Base-by-base conservation (phyloP, 2,329 filamentous ascomycete genomes). In the Epichloe brachyelytri region DNA sequence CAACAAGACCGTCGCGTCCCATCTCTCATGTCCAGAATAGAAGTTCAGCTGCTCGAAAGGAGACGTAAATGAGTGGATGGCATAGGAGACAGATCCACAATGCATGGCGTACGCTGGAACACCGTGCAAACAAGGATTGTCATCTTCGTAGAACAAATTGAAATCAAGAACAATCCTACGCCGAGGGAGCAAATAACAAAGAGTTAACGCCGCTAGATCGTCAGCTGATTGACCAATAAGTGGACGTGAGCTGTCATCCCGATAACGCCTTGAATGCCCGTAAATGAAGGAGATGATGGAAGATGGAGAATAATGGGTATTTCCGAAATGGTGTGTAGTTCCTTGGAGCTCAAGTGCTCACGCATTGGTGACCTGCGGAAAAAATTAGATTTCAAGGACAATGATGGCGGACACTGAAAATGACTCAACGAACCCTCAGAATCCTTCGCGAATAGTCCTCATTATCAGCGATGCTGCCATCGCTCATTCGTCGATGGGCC, bases 371-470 rank as follows among this genome's bases (percentile, higher is more conserved):
- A 80, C 77, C 77, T 79, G 49, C 6, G 39, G 4, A 5, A 10
- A 38, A 19, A 22, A n/a, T 50, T 22, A 50, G 38, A 43, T 19
- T 1, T 34, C 3, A 10, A 43, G 3, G 26, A 33, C 3, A 37
- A 34, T 14, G 12, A 43, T 17, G 17, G 19, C 17, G 7, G 2
- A 44, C 20, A 33, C 26, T 1, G 19, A 19, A 11, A 7, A 4
- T 1, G 1, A 5, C 17, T 33, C n/a, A 52, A 72, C 79, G 58
- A 78, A 95, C 91, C 82, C 94, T 87, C 64, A 97, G 79, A 69
- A 97, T 96, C 71, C 87, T 86, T 71, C 91, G 82, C 56, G 91
- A 96, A 72, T 95, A 97, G 68, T 97, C 91, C 70, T 95, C 83
- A 70, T 96, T 94, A 67, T 97, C 91, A 49, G 90, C 91, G 67